These are phyloP conservation scores for Metschnikowia drakensbergensis DNA, from an alignment of 805 yeast genomes.

Conservation along the genomic window DNA sequence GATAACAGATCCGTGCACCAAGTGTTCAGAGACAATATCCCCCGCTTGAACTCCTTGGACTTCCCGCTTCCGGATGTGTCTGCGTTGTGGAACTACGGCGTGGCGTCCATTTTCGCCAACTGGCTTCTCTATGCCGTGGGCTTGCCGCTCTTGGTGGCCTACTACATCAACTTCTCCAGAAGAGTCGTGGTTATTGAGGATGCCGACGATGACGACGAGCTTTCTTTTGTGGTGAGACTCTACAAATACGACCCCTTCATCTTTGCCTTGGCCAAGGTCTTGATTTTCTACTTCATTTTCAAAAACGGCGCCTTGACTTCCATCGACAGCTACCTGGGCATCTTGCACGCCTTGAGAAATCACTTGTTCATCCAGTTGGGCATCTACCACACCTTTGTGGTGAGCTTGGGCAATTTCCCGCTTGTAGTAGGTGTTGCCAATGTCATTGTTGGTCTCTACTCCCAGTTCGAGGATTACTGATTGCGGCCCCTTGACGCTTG, in stretches of 20 bases:
- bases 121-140: slow-evolving; percentile 43
- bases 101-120: slow-evolving; percentile 28
- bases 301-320: slow-evolving; percentile 30
- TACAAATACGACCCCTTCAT: slow-evolving; percentile 52
- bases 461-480: slow-evolving; percentile 45
- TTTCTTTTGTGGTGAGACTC: slow-evolving; percentile 25
- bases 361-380: slow-evolving; percentile 35
- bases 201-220: slow-evolving; percentile 10
- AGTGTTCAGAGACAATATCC: slow-evolving; percentile 31
- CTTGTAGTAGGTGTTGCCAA: slow-evolving; percentile 45
- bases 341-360: slow-evolving; percentile 26
- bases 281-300: slow-evolving; percentile 32
- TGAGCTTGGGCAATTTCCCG: slow-evolving; percentile 45
- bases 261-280: slow-evolving; percentile 46
- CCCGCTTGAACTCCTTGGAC: slow-evolving; percentile 19
- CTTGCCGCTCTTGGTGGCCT: slow-evolving; percentile 43
- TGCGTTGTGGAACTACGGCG: slow-evolving; percentile 26
- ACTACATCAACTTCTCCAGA: slow-evolving; percentile 51
- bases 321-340: slow-evolving; percentile 24
- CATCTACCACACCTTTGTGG: slow-evolving; percentile 33
- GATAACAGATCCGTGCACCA: slow-evolving; percentile 36
- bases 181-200: slow-evolving; percentile 32
- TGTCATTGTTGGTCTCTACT: slow-evolving; percentile 47
- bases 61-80: slow-evolving; percentile 36
- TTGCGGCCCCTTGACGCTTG: background rate